Evolutionary conservation across 129 eudicot species (phyloP).

Genomic region (Calendula officinalis): DNA sequence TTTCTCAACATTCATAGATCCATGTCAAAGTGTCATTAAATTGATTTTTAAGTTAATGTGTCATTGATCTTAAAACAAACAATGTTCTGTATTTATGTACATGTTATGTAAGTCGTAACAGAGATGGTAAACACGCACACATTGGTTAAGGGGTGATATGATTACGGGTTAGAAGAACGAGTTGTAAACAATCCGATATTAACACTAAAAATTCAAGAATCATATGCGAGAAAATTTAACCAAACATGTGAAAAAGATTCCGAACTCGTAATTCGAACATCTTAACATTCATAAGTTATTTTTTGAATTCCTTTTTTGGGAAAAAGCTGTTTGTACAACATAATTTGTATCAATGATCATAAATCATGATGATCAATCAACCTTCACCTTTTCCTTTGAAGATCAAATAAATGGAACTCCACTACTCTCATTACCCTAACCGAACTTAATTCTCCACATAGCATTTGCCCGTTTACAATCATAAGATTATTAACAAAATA

Average conservation of each 20-base stretch:
- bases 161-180: no score
- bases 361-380: neutral
- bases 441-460: slow-evolving; percentile 22
- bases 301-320: slow-evolving; percentile 26
- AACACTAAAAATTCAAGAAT: no score
- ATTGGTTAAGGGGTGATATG: no score
- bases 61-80: no score
- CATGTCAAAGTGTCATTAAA: no score
- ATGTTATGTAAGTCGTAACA: no score
- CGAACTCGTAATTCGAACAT: neutral
- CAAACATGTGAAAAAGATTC: neutral
- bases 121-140: no score
- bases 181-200: no score
- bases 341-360: neutral
- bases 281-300: neutral
- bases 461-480: slow-evolving; percentile 10
- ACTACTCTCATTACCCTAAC: slow-evolving; percentile 19
- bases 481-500: slow-evolving; percentile 1
- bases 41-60: no score
- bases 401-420: slow-evolving; percentile 21
- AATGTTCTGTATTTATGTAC: no score
- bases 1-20: no score
- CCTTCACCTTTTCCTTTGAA: slow-evolving; percentile 8
- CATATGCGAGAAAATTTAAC: no score
- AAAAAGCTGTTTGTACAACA: slow-evolving; percentile 20